These are phyloP conservation scores for Ogataea haglerorum DNA, from an alignment of 805 yeast species.

Conservation along the genomic window DNA sequence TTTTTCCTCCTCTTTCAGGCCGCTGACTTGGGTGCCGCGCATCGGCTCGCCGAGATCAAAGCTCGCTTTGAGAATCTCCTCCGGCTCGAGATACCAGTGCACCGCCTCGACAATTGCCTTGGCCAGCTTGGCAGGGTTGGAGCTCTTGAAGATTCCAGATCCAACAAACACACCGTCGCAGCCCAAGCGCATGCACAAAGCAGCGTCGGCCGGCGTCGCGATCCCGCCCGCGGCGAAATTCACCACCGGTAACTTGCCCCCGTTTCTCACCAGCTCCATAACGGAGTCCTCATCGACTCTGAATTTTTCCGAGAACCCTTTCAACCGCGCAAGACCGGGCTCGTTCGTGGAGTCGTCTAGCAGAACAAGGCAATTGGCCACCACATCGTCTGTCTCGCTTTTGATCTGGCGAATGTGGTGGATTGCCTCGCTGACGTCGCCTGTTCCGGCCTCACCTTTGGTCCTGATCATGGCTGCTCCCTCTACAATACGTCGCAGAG, in stretches of 20 bases:
- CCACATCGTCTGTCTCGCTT: constrained; percentile 48
- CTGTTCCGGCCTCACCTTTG: constrained; percentile 89
- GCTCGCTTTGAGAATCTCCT: constrained; percentile 57
- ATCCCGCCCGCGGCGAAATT: constrained; percentile 89
- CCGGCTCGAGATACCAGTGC: constrained; percentile 62
- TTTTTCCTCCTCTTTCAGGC: constrained; percentile 44
- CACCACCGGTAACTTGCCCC: constrained; percentile 73
- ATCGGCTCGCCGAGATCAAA: constrained; percentile 72
- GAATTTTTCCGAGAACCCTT: constrained; percentile 48
- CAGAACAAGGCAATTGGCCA: constrained; percentile 17
- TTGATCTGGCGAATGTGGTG: constrained; percentile 64
- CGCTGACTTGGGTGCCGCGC: constrained; percentile 65
- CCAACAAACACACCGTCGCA: constrained; percentile 78
- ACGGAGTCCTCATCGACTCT: constrained; percentile 60
- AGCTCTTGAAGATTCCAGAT: constrained; percentile 74
- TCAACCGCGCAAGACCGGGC: constrained; percentile 34
- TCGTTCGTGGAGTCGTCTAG: background rate
- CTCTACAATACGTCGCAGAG: constrained; percentile 71
- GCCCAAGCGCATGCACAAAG: constrained; percentile 77
- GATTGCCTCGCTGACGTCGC: constrained; percentile 81
- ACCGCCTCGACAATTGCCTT: constrained; percentile 78
- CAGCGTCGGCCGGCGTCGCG: constrained; percentile 87
- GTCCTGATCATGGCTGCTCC: constrained; percentile 88
- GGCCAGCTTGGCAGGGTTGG: constrained; percentile 70
- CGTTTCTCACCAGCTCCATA: constrained; percentile 43